Evolutionary conservation across 352 stramenopile species (phyloP), one percentile per base, ranked within the genome.

Genomic region (Phytophthora foliorum): DNA sequence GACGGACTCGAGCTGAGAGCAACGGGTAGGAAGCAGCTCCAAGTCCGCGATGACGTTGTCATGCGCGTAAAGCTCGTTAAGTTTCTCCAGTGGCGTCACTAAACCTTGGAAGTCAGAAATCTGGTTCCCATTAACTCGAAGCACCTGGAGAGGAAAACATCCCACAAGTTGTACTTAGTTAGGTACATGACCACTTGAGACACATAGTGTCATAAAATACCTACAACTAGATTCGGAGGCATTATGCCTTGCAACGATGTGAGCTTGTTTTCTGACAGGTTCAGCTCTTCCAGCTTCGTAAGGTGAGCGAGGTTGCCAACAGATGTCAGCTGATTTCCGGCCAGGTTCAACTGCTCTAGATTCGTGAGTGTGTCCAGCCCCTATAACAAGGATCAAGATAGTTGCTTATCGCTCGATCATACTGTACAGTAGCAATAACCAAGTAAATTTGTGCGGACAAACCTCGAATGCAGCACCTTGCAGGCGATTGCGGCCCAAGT

Each of bases 211-310:
- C 5, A 22, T 25, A n/a, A 16, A 16, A 50, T 13, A 48, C 63
- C 19, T 39, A 90, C 85, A n/a, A 55, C 57, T 21, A 94, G 53
- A 29, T 84, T 88, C 3, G 69, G 65, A 44, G 86, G 84, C 14
- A 86, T 65, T n/a, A 81, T 63, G 1, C 79, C 82, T 32, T 80
- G 75, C n/a, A 94, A 60, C 8, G 67, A 78, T n/a, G 57, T 57
- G 8, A 94, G 48, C 2, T 69, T 63, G 61, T 94, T 94, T 53
- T 84, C 80, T 22, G 74, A 69, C 16, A 94, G 50, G 36, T 92
- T 86, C 36, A 94, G 70, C 53, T 94, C 86, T 64, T 92, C 81
- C 19, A 94, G 73, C 52, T 94, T 93, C 9, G 67, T 81, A 53
- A 94, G 66, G 17, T 86, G 75, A 13, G 73, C 55, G n/a, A 94